Evolutionary conservation across 2,329 filamentous ascomycete species (phyloP).

Genomic region (Ilyonectria sp.): DNA sequence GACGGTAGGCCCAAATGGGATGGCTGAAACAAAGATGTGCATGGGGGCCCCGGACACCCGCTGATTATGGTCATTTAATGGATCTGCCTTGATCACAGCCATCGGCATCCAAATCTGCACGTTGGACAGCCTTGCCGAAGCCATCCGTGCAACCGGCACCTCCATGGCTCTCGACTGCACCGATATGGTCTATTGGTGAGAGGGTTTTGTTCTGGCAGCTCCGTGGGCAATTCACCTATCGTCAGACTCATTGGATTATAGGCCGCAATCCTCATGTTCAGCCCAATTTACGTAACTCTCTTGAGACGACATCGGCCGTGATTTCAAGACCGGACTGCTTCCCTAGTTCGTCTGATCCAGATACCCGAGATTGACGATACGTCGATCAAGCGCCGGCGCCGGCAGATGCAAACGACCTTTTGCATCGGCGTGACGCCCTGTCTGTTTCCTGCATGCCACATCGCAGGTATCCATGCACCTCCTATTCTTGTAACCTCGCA

Average conservation of each 20-base stretch:
- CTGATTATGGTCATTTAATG: conserved; percentile 42
- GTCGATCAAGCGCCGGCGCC: conserved; percentile 46
- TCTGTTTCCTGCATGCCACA: conserved; percentile 36
- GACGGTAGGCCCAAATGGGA: conserved; percentile 37
- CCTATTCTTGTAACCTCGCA: conserved; percentile 29
- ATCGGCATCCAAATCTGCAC: conserved; percentile 25
- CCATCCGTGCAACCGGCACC: conserved; percentile 11
- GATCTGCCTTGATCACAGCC: conserved; percentile 26
- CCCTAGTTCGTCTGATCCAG: conserved; percentile 38
- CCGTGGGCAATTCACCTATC: background rate
- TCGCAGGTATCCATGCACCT: conserved; percentile 36
- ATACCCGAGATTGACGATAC: conserved; percentile 50
- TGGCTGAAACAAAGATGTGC: conserved; percentile 43
- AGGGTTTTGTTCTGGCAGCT: too few species aligned
- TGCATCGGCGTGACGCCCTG: conserved; percentile 21
- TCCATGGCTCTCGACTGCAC: background rate
- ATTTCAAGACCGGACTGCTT: conserved; percentile 30
- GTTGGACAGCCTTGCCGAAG: conserved; percentile 27
- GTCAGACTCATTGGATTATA: background rate
- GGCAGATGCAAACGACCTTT: conserved; percentile 33
- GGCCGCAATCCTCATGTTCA: conserved; percentile 9
- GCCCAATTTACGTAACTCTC: conserved; percentile 29
- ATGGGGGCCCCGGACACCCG: conserved; percentile 39
- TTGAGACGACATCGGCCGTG: conserved; percentile 15
- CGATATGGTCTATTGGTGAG: background rate